Evolutionary conservation across 805 yeast genomes (phyloP).

Genomic region (Vanderwaltozyma yarrowii): DNA sequence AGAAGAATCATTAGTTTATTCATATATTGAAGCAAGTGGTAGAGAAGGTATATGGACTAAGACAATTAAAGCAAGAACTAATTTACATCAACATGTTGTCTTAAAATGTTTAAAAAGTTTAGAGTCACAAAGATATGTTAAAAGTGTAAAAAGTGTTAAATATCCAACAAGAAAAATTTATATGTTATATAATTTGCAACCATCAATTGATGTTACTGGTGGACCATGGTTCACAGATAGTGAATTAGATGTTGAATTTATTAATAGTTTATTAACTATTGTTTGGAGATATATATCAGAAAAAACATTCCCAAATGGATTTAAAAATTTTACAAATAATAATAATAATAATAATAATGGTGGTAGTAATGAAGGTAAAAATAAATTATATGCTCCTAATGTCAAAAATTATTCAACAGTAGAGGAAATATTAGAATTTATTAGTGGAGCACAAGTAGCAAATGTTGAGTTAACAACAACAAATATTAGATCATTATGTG

Average conservation of each 20-base stretch:
- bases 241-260: slow-evolving; percentile 88
- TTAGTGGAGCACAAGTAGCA: slow-evolving; percentile 61
- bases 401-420: slow-evolving; percentile 59
- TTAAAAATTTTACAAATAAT: slow-evolving; percentile 28
- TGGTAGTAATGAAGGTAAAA: slow-evolving; percentile 3
- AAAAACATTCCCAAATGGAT: slow-evolving; percentile 66
- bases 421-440: slow-evolving; percentile 67
- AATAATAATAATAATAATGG: slow-evolving; percentile 1
- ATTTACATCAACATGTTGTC: slow-evolving; percentile 86
- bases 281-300: slow-evolving; percentile 81
- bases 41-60: slow-evolving; percentile 96
- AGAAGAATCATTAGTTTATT: slow-evolving; percentile 86
- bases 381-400: slow-evolving; percentile 39
- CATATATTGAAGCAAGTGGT: slow-evolving; percentile 84
- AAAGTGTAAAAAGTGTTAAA: slow-evolving; percentile 82
- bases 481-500: slow-evolving; percentile 76
- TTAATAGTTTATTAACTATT: slow-evolving; percentile 70
- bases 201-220: slow-evolving; percentile 92
- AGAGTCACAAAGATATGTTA: slow-evolving; percentile 75
- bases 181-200: slow-evolving; percentile 89
- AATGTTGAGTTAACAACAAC: slow-evolving; percentile 64
- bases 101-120: slow-evolving; percentile 68
- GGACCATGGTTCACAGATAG: slow-evolving; percentile 99
- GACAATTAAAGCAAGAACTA: slow-evolving; percentile 78
- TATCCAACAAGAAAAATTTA: slow-evolving; percentile 91